A percentile compares a stretch with the other conserved stretches of the same genome.
These are phyloP conservation scores for Quercus dentata DNA, from an alignment of 306 rosid genomes.

Conservation along the genomic window DNA sequence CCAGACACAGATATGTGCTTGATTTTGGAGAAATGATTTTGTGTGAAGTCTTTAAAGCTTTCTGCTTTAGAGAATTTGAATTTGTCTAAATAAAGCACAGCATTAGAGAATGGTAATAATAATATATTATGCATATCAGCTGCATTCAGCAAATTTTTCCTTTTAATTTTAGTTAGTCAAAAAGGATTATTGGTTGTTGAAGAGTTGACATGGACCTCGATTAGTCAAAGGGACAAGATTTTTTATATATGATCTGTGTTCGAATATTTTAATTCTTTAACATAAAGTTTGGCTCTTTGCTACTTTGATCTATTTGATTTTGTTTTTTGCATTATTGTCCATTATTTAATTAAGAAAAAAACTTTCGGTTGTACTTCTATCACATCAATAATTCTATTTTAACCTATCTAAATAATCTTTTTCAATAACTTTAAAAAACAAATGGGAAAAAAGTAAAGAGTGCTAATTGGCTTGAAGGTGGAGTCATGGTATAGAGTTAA, in stretches of 20 bases:
- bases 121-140: background rate
- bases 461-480: too few species aligned
- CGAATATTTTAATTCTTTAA: background rate
- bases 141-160: slow-evolving; percentile 1
- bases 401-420: background rate
- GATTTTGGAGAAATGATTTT: slow-evolving; percentile 6
- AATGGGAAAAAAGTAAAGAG: too few species aligned
- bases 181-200: slow-evolving; percentile 9
- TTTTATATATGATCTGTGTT: background rate
- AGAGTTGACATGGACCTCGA: slow-evolving; percentile 7
- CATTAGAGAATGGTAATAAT: background rate
- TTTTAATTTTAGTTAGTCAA: background rate
- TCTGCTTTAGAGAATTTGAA: background rate
- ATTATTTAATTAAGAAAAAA: background rate
- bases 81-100: slow-evolving; percentile 4
- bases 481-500: too few species aligned
- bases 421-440: too few species aligned
- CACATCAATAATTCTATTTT: background rate
- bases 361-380: background rate
- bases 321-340: background rate
- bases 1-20: slow-evolving; percentile 5
- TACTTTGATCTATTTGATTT: background rate
- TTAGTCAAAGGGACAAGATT: slow-evolving; percentile 2
- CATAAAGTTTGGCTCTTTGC: background rate
- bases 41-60: background rate